These are phyloP conservation scores for Botrytis squamosa DNA, from an alignment of 2,329 filamentous ascomycete genomes.

Conservation along the genomic window DNA sequence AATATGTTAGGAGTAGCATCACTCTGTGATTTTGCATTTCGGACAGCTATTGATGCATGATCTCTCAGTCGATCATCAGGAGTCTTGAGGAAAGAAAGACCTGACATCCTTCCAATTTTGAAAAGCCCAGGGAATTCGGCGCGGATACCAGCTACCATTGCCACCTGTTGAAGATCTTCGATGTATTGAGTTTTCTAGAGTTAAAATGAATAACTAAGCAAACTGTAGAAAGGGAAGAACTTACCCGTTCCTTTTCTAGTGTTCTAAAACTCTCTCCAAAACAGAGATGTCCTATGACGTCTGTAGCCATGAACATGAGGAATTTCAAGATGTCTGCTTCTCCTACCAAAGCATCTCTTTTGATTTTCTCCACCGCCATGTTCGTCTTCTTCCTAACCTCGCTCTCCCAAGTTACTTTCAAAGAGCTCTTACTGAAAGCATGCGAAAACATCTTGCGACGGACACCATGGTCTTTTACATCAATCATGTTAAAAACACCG, in stretches of 20 bases:
- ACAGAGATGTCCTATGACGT: constrained; percentile 52
- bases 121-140: background rate
- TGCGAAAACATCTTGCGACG: background rate
- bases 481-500: background rate
- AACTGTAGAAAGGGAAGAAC: background rate
- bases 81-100: background rate
- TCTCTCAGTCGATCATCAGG: rapidly evolving
- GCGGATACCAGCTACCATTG: background rate
- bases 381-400: constrained; percentile 36
- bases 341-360: constrained; percentile 43
- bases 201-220: background rate
- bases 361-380: constrained; percentile 46
- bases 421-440: background rate
- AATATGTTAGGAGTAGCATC: background rate
- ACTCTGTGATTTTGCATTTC: constrained; percentile 34
- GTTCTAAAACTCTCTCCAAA: constrained; percentile 57
- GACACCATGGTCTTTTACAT: background rate
- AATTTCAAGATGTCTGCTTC: constrained; percentile 52
- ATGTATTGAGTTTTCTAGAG: constrained; percentile 1
- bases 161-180: background rate
- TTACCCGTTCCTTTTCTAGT: constrained; percentile 50
- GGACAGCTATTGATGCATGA: background rate
- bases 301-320: constrained; percentile 54
- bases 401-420: background rate
- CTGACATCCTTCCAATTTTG: background rate